These are phyloP conservation scores for Hysterium pulicare DNA, from an alignment of 2,329 filamentous ascomycete species.

Conservation along the genomic window DNA sequence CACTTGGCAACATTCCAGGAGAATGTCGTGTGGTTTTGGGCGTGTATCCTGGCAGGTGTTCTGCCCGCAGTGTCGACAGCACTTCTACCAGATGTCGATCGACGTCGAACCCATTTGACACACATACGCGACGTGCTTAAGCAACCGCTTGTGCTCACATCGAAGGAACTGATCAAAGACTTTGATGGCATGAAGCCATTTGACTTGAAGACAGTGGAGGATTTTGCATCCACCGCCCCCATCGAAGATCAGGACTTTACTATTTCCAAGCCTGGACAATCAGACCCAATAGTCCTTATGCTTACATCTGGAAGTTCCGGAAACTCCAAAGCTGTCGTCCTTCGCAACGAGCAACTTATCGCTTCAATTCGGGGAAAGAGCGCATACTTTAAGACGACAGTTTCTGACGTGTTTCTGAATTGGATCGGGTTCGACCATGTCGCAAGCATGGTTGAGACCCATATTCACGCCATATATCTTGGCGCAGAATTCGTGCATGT, in stretches of 20 bases:
- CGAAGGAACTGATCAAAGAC: background rate
- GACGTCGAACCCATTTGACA: background rate
- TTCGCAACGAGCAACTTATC: slow-evolving; percentile 45
- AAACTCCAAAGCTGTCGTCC: slow-evolving; percentile 48
- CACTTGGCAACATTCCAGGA: background rate
- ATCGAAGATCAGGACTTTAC: too few species aligned
- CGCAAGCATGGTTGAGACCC: slow-evolving; percentile 50
- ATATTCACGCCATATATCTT: slow-evolving; percentile 47
- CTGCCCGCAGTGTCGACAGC: background rate
- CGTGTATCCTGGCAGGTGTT: background rate
- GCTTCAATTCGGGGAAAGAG: slow-evolving; percentile 42
- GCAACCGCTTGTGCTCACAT: background rate
- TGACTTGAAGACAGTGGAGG: background rate
- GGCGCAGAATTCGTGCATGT: slow-evolving; percentile 48
- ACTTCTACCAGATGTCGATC: background rate
- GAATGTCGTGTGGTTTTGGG: background rate
- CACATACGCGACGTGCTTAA: background rate
- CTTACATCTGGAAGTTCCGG: slow-evolving; percentile 55
- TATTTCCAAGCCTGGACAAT: too few species aligned
- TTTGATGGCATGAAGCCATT: background rate
- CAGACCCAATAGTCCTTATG: slow-evolving; percentile 36
- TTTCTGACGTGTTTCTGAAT: slow-evolving; percentile 33
- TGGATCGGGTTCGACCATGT: slow-evolving; percentile 56
- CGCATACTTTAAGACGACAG: background rate
- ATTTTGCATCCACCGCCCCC: background rate